phyloP scores from a whole-genome alignment of 2,329 filamentous ascomycete genomes.

The Knufia fluminis region DNA sequence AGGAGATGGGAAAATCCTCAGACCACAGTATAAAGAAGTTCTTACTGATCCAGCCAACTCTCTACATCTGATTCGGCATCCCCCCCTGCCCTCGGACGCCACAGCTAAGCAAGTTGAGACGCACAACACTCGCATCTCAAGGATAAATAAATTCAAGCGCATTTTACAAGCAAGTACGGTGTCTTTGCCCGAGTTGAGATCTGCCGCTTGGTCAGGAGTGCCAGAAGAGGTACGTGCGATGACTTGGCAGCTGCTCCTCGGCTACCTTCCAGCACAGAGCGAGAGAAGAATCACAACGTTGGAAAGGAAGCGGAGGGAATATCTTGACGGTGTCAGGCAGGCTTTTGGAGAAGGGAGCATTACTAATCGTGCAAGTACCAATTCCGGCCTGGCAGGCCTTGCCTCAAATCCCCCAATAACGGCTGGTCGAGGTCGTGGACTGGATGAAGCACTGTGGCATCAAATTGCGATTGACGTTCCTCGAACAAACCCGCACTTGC shows the following conservation, averaged over 20 bases:
- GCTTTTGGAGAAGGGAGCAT: slow-evolving; percentile 49
- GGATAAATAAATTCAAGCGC: slow-evolving; percentile 98
- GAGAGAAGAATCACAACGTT: slow-evolving; percentile 82
- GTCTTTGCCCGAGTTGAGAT: slow-evolving; percentile 69
- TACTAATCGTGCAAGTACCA: slow-evolving; percentile 13
- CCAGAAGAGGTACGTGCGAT: slow-evolving; percentile 93
- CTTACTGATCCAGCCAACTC: slow-evolving; percentile 82
- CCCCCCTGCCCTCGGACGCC: slow-evolving; percentile 62
- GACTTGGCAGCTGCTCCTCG: slow-evolving; percentile 95
- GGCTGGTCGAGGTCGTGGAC: slow-evolving; percentile 55
- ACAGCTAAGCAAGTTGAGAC: slow-evolving; percentile 75
- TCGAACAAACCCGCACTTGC: slow-evolving; percentile 89
- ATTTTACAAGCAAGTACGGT: slow-evolving; percentile 89
- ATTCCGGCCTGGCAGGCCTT: slow-evolving; percentile 29
- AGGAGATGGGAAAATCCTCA: slow-evolving; percentile 85
- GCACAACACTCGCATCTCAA: slow-evolving; percentile 75
- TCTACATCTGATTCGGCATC: slow-evolving; percentile 85
- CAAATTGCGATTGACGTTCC: slow-evolving; percentile 98
- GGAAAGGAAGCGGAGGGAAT: slow-evolving; percentile 92
- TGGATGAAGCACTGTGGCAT: slow-evolving; percentile 98
- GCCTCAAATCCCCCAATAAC: slow-evolving; percentile 35
- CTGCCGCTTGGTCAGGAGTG: slow-evolving; percentile 86
- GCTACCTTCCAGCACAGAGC: slow-evolving; percentile 93
- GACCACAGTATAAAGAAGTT: slow-evolving; percentile 97
- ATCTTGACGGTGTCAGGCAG: slow-evolving; percentile 76